These are phyloP conservation scores for Yamadazyma sp. DNA, from an alignment of 805 yeast genomes.

Conservation along the genomic window DNA sequence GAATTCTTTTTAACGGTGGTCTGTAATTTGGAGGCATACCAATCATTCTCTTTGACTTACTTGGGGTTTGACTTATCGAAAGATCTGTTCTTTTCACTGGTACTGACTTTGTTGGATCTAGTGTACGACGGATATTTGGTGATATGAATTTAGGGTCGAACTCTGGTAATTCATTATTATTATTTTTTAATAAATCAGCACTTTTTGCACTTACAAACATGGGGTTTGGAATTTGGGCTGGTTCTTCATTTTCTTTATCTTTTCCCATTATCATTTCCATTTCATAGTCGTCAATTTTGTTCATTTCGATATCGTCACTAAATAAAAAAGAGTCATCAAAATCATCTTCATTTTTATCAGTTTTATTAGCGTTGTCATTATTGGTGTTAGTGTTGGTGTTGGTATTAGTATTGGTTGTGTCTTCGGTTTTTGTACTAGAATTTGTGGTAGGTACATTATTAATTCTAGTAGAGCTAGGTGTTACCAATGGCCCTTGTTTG, in stretches of 20 bases:
- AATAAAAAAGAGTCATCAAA: constrained; percentile 40
- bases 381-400: not conserved
- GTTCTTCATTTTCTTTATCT: constrained; percentile 11
- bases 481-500: no score
- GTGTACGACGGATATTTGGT: constrained; percentile 48
- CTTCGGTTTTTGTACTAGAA: not conserved
- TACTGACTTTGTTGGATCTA: constrained; percentile 66
- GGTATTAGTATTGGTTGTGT: not conserved
- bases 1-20: constrained; percentile 23
- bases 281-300: constrained; percentile 23
- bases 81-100: constrained; percentile 48
- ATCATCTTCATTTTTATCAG: constrained; percentile 21
- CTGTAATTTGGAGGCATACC: constrained; percentile 15
- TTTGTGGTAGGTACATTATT: no score
- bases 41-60: constrained; percentile 11
- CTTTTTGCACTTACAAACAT: constrained; percentile 61
- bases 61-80: constrained; percentile 11
- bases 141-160: constrained; percentile 51
- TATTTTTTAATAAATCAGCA: constrained; percentile 53
- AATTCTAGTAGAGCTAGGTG: no score
- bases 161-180: constrained; percentile 48
- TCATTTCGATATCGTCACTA: constrained; percentile 33
- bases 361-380: not conserved
- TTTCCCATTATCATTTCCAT: constrained; percentile 17
- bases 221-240: not conserved